Conservation (phyloP, 2,329 filamentous ascomycete genomes). For the Aspergillus ruber region DNA sequence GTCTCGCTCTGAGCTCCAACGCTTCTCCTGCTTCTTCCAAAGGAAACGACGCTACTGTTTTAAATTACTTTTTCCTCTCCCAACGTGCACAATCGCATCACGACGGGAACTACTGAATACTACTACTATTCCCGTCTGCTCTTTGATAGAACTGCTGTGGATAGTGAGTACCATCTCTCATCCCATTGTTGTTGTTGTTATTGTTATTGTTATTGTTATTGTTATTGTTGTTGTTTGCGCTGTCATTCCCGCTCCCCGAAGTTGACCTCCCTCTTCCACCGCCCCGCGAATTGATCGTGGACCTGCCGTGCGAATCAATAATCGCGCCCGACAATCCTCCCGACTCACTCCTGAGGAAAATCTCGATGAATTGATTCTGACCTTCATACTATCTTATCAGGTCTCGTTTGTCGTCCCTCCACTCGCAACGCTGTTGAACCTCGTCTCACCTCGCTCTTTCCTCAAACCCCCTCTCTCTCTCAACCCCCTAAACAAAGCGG, state of each 20-base stretch:
- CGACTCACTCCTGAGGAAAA: not conserved
- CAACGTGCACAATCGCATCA: no score
- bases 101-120: not conserved
- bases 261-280: not conserved
- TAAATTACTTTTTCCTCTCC: no score
- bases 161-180: not conserved
- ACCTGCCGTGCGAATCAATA: not conserved
- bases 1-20: conserved; percentile 26
- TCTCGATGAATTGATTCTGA: not conserved
- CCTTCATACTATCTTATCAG: not conserved
- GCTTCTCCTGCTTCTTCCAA: conserved; percentile 5
- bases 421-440: not conserved
- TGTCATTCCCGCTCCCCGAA: not conserved
- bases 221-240: not conserved
- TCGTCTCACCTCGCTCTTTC: not conserved
- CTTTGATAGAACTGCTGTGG: not conserved
- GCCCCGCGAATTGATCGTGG: not conserved
- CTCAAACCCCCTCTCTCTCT: not conserved
- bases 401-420: not conserved
- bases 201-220: no score
- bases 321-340: not conserved
- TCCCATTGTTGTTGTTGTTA: not conserved
- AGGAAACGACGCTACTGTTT: no score
- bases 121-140: not conserved
- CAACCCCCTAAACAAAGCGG: not conserved